A percentile compares a stretch with the other conserved stretches of the same genome.
Evolutionary conservation across 306 rosid genomes (phyloP).

Genomic region (Argentina anserina): DNA sequence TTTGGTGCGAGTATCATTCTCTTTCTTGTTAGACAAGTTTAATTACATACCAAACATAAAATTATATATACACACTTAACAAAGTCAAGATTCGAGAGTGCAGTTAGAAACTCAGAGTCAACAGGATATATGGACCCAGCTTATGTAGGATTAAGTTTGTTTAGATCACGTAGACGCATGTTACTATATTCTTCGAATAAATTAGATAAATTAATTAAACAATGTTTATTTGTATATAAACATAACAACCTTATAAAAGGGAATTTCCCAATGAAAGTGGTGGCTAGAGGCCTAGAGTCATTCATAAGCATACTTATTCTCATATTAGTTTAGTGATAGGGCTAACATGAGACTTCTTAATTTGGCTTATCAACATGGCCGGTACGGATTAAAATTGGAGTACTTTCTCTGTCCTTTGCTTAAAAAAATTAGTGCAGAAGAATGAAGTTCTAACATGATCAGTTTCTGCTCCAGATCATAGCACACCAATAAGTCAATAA

Average conservation of each 20-base stretch:
- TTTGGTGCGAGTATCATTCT: not conserved
- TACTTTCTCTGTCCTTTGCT: constrained; percentile 27
- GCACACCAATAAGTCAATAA: not conserved
- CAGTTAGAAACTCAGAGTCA: not conserved
- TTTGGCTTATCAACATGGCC: constrained; percentile 8
- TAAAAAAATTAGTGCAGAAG: constrained; percentile 12
- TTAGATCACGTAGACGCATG: constrained; percentile 6
- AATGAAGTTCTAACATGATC: constrained; percentile 2
- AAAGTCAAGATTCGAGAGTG: constrained; percentile 3
- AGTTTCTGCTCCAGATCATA: not conserved
- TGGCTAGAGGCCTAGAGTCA: not conserved
- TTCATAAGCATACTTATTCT: constrained; percentile 11
- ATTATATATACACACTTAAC: not conserved
- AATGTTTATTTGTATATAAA: not conserved
- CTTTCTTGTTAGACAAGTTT: not conserved
- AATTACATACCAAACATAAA: not conserved
- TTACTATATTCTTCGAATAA: not conserved
- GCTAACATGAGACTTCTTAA: constrained; percentile 4
- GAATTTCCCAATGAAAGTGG: not conserved
- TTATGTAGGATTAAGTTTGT: not conserved
- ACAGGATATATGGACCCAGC: constrained; percentile 12
- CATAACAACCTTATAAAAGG: not conserved
- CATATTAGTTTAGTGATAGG: not conserved
- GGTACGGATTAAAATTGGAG: constrained; percentile 43
- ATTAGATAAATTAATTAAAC: not conserved